Percentiles rank a stretch among this genome's conserved stretches.
Conservation (phyloP, 495 filamentous ascomycete species). For the Astrothelium macrocarpum region DNA sequence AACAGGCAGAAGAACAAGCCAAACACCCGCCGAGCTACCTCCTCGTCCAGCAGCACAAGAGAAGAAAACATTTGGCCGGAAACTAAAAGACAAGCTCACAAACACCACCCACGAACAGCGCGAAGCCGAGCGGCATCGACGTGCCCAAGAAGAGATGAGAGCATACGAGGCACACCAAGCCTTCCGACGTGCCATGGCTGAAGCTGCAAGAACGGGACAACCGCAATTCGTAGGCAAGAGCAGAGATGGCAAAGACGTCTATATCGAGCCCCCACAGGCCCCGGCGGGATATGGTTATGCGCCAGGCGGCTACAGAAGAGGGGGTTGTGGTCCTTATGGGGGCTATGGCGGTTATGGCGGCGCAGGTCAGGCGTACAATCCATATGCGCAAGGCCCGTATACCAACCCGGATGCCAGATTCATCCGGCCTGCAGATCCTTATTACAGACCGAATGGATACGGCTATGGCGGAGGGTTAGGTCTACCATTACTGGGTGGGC, state of each 20-base stretch:
- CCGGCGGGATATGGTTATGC: constrained; percentile 20
- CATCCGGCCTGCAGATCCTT: constrained; percentile 36
- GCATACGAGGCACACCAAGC: constrained; percentile 33
- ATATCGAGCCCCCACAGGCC: constrained; percentile 34
- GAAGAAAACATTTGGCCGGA: constrained; percentile 34
- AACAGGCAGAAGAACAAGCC: background rate
- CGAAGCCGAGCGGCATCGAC: constrained; percentile 27
- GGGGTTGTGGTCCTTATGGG: no score
- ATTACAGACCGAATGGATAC: constrained; percentile 38
- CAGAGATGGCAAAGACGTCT: constrained; percentile 37
- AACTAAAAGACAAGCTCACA: constrained; percentile 39
- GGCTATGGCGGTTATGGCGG: no score
- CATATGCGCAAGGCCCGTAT: constrained; percentile 33
- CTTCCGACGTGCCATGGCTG: constrained; percentile 33
- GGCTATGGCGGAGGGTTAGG: constrained; percentile 35
- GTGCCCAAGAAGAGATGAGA: constrained; percentile 33
- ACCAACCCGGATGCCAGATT: constrained; percentile 36
- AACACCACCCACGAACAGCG: constrained; percentile 38
- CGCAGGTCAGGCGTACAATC: constrained; percentile 33
- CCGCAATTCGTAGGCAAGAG: constrained; percentile 41
- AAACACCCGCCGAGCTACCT: constrained; percentile 10
- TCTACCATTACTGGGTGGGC: constrained; percentile 28
- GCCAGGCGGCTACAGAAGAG: constrained; percentile 17
- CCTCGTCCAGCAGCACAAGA: constrained; percentile 13
- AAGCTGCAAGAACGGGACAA: constrained; percentile 35